Evolutionary conservation across 257 asterid species (phyloP), one percentile per base, ranked within the genome.

Genomic region (Solanum acaule): DNA sequence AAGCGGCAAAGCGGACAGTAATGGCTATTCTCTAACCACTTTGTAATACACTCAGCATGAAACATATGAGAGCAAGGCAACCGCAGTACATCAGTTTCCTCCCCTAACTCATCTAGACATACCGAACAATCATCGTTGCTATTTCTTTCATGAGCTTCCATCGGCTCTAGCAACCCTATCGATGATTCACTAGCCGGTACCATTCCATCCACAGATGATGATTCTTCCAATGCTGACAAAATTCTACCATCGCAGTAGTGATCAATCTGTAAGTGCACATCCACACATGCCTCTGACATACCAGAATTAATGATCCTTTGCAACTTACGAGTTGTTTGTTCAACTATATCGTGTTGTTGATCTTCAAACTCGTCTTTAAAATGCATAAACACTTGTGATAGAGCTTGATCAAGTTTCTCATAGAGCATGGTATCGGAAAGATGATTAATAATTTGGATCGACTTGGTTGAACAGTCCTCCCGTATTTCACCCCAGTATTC

Each of bases 51-150:
- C 2, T 44, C 18, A 0, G 72, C 77, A 23, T 90, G 92, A 42
- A 88, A 88, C 52, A 70, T 35, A 40, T 90, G 92, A 3, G 34
- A 59, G 42, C 90, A 90, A 2, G 90, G 90, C 86, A 88, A 49
- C 15, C 76, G 8, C 5, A 65, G 23, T 20, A 56, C 49, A 7
- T 67, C 14, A 20, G 70, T 42, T 14, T 59, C 61, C 46, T n/a
- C 52, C 0, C 18, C 34, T 2, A 86, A 6, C 16, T 44, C 27
- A 4, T 86, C 88, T n/a, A 86, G 49, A 31, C 88, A 86, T 44
- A 86, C 22, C 37, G 15, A 6, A 72, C 84, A 86, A 2, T 25
- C 52, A 35, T 29, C 40, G 5, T 22, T 42, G 33, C 5, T 5
- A 49, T 73, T n/a, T 3, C 6, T 37, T 44, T 44, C 83, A 9